Percentiles rank a stretch among this genome's conserved stretches.
Conservation (phyloP, 1,139 yeast species). For the Zygosaccharomyces pseudobailii region DNA sequence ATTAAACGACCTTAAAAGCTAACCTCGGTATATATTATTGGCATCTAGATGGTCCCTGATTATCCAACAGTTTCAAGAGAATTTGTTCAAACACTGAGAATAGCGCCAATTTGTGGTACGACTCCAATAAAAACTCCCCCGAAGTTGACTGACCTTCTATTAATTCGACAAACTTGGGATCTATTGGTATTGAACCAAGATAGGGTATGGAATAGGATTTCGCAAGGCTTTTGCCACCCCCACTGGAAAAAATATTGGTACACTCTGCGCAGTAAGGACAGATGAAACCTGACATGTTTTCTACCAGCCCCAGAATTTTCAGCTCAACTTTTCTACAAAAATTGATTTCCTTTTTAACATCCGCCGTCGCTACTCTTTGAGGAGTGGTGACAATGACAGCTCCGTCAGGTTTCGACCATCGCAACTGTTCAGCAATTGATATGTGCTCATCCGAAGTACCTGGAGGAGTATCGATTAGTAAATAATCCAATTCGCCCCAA, state of each 20-base stretch:
- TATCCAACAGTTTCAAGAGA: constrained; percentile 42
- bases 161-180: constrained; percentile 82
- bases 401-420: constrained; percentile 78
- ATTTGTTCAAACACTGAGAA: constrained; percentile 49
- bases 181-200: constrained; percentile 87
- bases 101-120: constrained; percentile 40
- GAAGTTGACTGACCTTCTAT: constrained; percentile 48
- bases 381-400: constrained; percentile 96
- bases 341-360: constrained; percentile 89
- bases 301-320: constrained; percentile 78
- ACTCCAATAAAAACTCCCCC: constrained; percentile 31
- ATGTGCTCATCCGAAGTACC: constrained; percentile 99
- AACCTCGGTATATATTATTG: neutral
- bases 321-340: constrained; percentile 86
- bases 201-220: constrained; percentile 56
- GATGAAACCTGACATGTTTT: constrained; percentile 94
- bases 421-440: constrained; percentile 86
- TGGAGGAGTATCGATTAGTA: constrained; percentile 95
- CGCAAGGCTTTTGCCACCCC: constrained; percentile 83
- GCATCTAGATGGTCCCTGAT: constrained; percentile 34
- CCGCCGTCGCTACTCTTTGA: constrained; percentile 86
- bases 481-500: constrained; percentile 83
- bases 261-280: constrained; percentile 93
- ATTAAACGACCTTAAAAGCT: neutral
- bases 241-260: constrained; percentile 85